Conservation (phyloP, 2,329 filamentous ascomycete species). For the Nemania diffusa region DNA sequence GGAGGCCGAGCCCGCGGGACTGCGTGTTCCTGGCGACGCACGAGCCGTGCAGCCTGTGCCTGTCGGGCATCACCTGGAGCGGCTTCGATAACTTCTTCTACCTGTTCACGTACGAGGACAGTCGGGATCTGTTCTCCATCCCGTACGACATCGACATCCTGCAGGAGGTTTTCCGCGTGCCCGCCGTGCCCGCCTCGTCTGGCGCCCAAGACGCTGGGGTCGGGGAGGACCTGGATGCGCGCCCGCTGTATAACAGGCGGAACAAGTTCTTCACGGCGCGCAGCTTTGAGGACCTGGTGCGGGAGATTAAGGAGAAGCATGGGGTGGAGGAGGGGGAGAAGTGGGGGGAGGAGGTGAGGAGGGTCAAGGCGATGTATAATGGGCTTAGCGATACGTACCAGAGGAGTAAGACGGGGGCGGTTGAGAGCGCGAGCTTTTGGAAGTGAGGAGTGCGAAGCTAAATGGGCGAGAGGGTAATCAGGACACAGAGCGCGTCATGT, state of each 20-base stretch:
- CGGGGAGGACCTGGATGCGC: slow-evolving; percentile 49
- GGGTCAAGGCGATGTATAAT: slow-evolving; percentile 62
- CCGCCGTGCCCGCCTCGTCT: slow-evolving; percentile 23
- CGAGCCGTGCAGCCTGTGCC: slow-evolving; percentile 67
- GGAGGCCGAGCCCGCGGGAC: slow-evolving; percentile 55
- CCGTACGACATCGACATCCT: slow-evolving; percentile 69
- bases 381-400: slow-evolving; percentile 61
- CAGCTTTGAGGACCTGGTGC: slow-evolving; percentile 56
- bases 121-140: slow-evolving; percentile 64
- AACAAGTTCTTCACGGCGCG: slow-evolving; percentile 65
- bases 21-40: slow-evolving; percentile 69
- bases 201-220: slow-evolving; percentile 49
- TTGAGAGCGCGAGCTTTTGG: slow-evolving; percentile 60
- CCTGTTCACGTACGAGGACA: slow-evolving; percentile 69
- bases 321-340: slow-evolving; percentile 49
- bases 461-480: not conserved
- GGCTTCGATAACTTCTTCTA: slow-evolving; percentile 68
- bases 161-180: slow-evolving; percentile 64
- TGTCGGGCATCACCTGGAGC: slow-evolving; percentile 68
- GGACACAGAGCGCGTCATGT: not conserved
- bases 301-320: slow-evolving; percentile 49
- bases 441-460: slow-evolving; percentile 47
- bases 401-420: slow-evolving; percentile 56
- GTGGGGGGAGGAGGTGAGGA: slow-evolving; percentile 55
- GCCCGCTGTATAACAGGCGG: slow-evolving; percentile 63